phyloP scores from a whole-genome alignment of 495 filamentous ascomycete genomes.

The Podospora tetraspora region DNA sequence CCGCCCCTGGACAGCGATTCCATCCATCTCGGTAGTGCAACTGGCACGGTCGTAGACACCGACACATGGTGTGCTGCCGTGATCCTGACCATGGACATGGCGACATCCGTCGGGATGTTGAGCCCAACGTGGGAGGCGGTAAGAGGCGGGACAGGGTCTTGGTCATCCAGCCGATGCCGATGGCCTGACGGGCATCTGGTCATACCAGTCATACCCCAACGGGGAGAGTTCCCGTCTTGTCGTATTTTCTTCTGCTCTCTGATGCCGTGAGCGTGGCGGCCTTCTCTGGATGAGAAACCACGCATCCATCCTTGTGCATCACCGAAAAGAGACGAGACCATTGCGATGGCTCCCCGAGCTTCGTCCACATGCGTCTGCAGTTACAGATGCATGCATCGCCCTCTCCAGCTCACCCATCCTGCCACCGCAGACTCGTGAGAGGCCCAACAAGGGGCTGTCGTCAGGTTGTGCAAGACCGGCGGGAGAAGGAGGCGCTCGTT shows the following conservation, averaged over 20 bases:
- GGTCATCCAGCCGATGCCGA: neutral
- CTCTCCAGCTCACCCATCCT: neutral
- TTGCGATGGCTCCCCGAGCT: neutral
- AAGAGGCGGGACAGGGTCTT: neutral
- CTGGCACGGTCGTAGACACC: neutral
- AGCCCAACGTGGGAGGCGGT: neutral
- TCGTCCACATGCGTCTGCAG: neutral
- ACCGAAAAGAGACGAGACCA: neutral
- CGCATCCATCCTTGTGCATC: neutral
- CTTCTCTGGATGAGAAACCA: neutral
- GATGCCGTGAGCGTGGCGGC: conserved; percentile 6
- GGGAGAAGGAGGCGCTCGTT: neutral
- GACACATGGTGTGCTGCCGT: neutral
- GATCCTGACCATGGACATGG: neutral
- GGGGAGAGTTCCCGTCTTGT: neutral
- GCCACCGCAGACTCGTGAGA: neutral
- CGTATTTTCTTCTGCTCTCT: neutral
- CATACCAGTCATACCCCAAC: neutral
- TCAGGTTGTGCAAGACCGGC: neutral
- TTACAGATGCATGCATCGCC: neutral
- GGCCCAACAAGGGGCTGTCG: neutral
- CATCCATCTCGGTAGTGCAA: neutral
- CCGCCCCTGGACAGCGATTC: neutral
- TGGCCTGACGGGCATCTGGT: neutral
- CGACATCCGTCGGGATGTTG: neutral